Percentiles rank a stretch among this genome's conserved stretches.
phyloP scores from a whole-genome alignment of 306 rosid genomes.

The Pachyrhizus erosus region DNA sequence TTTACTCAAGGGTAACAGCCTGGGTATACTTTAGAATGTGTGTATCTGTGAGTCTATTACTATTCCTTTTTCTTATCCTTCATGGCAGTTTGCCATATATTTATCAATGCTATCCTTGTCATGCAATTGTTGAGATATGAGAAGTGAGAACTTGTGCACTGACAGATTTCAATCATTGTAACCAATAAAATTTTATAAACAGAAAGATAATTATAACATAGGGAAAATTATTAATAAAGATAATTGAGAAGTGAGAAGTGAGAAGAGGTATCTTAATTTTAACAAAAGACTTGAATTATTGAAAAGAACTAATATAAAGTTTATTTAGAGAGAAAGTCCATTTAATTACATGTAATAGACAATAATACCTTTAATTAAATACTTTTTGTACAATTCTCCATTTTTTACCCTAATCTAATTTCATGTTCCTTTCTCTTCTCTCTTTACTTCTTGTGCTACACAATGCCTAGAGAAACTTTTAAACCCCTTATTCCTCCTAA shows the following conservation, averaged over 20 bases:
- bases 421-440: neutral
- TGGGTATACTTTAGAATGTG: neutral
- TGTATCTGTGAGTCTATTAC: neutral
- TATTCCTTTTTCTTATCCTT: neutral
- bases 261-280: neutral
- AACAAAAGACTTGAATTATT: neutral
- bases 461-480: too few relatives aligned
- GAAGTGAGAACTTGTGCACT: neutral
- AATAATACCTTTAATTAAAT: neutral
- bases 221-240: neutral
- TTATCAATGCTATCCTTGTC: conserved; percentile 11
- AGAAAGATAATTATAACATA: neutral
- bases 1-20: neutral
- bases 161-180: too few relatives aligned
- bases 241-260: neutral
- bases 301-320: neutral
- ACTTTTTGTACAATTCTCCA: neutral
- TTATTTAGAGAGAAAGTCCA: neutral
- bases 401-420: neutral
- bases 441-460: neutral
- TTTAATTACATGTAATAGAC: neutral
- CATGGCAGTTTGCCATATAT: neutral
- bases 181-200: too few relatives aligned
- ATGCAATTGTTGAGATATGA: neutral
- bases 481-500: neutral